Conservation (phyloP, 2,329 filamentous ascomycete genomes). For the Metarhizium humberi region DNA sequence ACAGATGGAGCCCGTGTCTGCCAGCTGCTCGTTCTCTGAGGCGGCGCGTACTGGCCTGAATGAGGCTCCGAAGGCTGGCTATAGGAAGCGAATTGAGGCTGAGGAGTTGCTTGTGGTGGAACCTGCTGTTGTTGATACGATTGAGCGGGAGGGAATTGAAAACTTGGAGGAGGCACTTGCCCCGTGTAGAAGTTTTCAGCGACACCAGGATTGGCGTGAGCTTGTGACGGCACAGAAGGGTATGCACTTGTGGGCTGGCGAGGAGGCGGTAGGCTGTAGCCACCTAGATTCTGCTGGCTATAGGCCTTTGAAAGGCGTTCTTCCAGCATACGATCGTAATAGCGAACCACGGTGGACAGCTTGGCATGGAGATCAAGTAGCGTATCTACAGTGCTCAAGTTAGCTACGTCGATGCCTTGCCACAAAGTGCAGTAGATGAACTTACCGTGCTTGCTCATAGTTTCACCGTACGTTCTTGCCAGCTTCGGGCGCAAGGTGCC, state of each 20-base stretch:
- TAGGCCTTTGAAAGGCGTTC: slow-evolving; percentile 91
- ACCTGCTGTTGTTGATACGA: slow-evolving; percentile 17
- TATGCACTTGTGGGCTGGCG: slow-evolving; percentile 55
- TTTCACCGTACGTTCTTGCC: slow-evolving; percentile 91
- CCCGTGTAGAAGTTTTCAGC: slow-evolving; percentile 79
- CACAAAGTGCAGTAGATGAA: slow-evolving; percentile 4
- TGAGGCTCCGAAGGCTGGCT: slow-evolving; percentile 29
- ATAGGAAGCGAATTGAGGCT: slow-evolving; percentile 35
- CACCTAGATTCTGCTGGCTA: slow-evolving; percentile 64
- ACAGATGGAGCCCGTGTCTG: slow-evolving; percentile 29
- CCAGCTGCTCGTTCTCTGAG: slow-evolving; percentile 44
- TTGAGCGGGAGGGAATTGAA: slow-evolving; percentile 8
- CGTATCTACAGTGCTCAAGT: slow-evolving; percentile 51
- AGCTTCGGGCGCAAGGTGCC: slow-evolving; percentile 88
- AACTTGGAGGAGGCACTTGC: slow-evolving; percentile 37
- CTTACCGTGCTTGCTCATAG: slow-evolving; percentile 97
- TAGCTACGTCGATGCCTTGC: neutral
- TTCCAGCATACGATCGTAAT: slow-evolving; percentile 97
- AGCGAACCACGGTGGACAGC: slow-evolving; percentile 88
- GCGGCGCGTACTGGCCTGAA: slow-evolving; percentile 33
- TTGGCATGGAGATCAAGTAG: slow-evolving; percentile 91
- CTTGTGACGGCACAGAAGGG: slow-evolving; percentile 54
- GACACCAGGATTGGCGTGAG: slow-evolving; percentile 36
- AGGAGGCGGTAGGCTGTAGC: slow-evolving; percentile 48
- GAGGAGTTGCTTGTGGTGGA: slow-evolving; percentile 23